Conservation (phyloP, 768 basidiomycete genomes). For the Lactifluus hygrophoroides region DNA sequence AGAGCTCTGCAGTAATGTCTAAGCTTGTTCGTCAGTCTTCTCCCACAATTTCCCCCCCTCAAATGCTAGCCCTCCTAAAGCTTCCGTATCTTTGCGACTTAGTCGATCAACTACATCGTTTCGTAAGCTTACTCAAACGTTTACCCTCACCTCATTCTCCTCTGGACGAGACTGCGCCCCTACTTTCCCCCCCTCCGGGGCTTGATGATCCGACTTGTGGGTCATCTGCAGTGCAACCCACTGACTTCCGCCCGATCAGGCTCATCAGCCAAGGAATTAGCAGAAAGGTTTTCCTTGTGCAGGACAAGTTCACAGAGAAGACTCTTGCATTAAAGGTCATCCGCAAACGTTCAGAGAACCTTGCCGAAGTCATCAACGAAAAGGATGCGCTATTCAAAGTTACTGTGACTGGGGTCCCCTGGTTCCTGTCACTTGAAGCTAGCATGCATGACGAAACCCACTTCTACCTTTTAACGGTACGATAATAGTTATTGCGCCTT, state of each 20-base stretch:
- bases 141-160: neutral
- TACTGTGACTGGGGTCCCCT: neutral
- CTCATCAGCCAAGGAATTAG: slow-evolving; percentile 16
- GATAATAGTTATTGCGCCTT: neutral
- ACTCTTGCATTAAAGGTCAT: slow-evolving; percentile 16
- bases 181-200: neutral
- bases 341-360: slow-evolving; percentile 10
- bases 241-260: slow-evolving; percentile 12
- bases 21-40: neutral
- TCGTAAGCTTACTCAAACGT: neutral
- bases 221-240: neutral
- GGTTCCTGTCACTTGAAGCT: slow-evolving; percentile 19
- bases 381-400: slow-evolving; percentile 12
- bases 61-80: neutral
- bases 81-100: neutral
- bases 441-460: slow-evolving; percentile 19
- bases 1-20: neutral
- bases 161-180: slow-evolving; percentile 5
- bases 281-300: slow-evolving; percentile 17
- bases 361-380: slow-evolving; percentile 7
- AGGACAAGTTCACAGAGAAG: slow-evolving; percentile 10
- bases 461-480: slow-evolving; percentile 20
- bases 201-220: neutral
- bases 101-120: neutral
- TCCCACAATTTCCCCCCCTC: neutral